Percentiles rank a stretch among this genome's conserved stretches.
phyloP scores from a whole-genome alignment of 768 basidiomycete species.

The Suillus ampliporus region DNA sequence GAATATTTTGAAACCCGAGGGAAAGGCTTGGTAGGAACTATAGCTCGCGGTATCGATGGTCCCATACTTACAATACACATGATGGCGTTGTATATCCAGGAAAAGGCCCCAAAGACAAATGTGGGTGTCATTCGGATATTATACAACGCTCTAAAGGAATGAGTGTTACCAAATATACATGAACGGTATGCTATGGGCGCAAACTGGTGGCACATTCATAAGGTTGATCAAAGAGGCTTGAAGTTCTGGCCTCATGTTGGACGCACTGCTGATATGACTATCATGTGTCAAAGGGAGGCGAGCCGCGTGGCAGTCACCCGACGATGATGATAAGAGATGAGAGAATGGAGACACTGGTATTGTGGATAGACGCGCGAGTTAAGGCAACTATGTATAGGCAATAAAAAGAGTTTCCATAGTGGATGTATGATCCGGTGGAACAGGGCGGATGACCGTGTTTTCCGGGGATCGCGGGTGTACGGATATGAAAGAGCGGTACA shows the following conservation, averaged over 20 bases:
- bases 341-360: not conserved
- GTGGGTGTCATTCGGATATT: slow-evolving; percentile 36
- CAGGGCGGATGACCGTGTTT: slow-evolving; percentile 27
- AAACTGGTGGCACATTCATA: slow-evolving; percentile 11
- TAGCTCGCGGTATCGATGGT: slow-evolving; percentile 32
- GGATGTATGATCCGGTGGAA: slow-evolving; percentile 35
- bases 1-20: slow-evolving; percentile 17
- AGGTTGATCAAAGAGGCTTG: slow-evolving; percentile 27
- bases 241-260: slow-evolving; percentile 33
- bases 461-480: slow-evolving; percentile 37
- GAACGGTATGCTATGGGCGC: slow-evolving; percentile 34
- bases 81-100: slow-evolving; percentile 8
- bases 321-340: slow-evolving; percentile 17
- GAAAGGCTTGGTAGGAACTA: slow-evolving; percentile 22
- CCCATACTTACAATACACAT: slow-evolving; percentile 14
- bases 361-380: slow-evolving; percentile 18
- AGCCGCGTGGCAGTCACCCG: slow-evolving; percentile 25
- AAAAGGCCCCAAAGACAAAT: slow-evolving; percentile 14
- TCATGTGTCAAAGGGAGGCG: slow-evolving; percentile 34
- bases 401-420: slow-evolving; percentile 10
- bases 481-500: slow-evolving; percentile 38
- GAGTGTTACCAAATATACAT: slow-evolving; percentile 32
- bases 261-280: slow-evolving; percentile 37
- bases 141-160: slow-evolving; percentile 28
- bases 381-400: slow-evolving; percentile 5